phyloP scores from a whole-genome alignment of 1,139 yeast species.

The Magnusiomyces ingens region DNA sequence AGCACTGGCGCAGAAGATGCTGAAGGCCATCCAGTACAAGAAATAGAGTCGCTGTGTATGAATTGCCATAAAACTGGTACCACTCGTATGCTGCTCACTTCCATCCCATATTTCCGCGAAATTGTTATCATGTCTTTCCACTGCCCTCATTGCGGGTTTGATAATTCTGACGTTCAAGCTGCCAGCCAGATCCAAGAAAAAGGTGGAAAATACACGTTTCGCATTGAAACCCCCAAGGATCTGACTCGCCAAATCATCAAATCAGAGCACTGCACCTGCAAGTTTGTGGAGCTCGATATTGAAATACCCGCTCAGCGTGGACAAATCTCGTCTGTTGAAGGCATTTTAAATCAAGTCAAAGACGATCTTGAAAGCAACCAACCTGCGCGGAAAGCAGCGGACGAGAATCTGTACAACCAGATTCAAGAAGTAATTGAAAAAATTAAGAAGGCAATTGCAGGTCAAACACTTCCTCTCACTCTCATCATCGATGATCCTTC shows the following conservation, averaged over 20 bases:
- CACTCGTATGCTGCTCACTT: conserved; percentile 76
- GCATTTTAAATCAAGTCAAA: conserved; percentile 73
- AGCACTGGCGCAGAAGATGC: conserved; percentile 52
- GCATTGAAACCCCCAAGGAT: conserved; percentile 65
- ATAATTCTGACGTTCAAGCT: conserved; percentile 89
- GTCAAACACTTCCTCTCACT: conserved; percentile 70
- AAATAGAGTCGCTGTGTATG: conserved; percentile 92
- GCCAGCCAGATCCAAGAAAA: conserved; percentile 78
- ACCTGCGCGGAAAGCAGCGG: conserved; percentile 59
- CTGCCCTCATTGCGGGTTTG: conserved; percentile 91
- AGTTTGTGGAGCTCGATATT: conserved; percentile 75
- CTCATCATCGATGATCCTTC: conserved; percentile 87
- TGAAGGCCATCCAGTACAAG: conserved; percentile 96
- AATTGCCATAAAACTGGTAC: conserved; percentile 83
- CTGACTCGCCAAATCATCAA: conserved; percentile 88
- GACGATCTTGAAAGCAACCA: conserved; percentile 81
- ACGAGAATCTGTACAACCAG: conserved; percentile 70
- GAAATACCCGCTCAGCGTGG: conserved; percentile 96
- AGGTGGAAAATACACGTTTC: conserved; percentile 69
- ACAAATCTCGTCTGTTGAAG: conserved; percentile 88
- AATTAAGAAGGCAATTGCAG: conserved; percentile 52
- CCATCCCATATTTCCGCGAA: conserved; percentile 88
- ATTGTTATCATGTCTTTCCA: conserved; percentile 91
- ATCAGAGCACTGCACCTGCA: conserved; percentile 79
- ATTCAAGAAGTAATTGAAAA: conserved; percentile 62